phyloP scores from a whole-genome alignment of 352 stramenopile genomes.

The Lagenidium giganteum region DNA sequence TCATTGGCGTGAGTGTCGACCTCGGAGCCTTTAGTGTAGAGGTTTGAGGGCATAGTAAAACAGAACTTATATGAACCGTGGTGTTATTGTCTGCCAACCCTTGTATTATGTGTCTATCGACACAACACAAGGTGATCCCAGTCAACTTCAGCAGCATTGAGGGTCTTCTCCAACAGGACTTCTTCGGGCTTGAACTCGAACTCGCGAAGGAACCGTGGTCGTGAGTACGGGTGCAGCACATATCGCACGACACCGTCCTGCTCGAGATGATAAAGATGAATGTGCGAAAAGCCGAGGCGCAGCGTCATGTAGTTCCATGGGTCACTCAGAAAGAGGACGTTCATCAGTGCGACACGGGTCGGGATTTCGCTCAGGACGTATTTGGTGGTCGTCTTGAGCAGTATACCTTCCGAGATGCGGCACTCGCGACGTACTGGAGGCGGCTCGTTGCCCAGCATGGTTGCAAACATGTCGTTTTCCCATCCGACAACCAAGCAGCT shows the following conservation, averaged over 20 bases:
- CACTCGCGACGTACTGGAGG: no score
- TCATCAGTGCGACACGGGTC: conserved; percentile 20
- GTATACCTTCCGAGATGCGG: not conserved
- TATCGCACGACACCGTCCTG: conserved; percentile 2
- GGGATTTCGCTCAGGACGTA: conserved; percentile 15
- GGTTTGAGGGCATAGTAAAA: conserved; percentile 7
- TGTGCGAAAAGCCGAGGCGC: conserved; percentile 16
- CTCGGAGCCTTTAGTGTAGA: conserved; percentile 22
- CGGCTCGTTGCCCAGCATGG: not conserved
- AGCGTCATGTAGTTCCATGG: conserved; percentile 20
- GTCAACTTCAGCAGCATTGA: conserved; percentile 16
- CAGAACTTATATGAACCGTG: not conserved
- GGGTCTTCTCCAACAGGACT: conserved; percentile 11
- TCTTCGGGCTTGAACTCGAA: conserved; percentile 22
- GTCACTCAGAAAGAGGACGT: conserved; percentile 22
- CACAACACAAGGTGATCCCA: conserved; percentile 23
- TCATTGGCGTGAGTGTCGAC: conserved; percentile 21
- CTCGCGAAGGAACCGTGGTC: conserved; percentile 19
- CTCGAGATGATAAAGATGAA: conserved; percentile 19
- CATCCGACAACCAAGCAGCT: conserved; percentile 21
- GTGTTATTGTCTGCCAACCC: no score
- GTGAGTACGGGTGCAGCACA: conserved; percentile 22
- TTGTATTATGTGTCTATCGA: conserved; percentile 4
- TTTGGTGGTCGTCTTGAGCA: conserved; percentile 2
- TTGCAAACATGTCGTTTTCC: conserved; percentile 19